Percentiles rank a stretch among this genome's conserved stretches.
Evolutionary conservation across 345 rosid species (phyloP).

Genomic region (Angophora floribunda): DNA sequence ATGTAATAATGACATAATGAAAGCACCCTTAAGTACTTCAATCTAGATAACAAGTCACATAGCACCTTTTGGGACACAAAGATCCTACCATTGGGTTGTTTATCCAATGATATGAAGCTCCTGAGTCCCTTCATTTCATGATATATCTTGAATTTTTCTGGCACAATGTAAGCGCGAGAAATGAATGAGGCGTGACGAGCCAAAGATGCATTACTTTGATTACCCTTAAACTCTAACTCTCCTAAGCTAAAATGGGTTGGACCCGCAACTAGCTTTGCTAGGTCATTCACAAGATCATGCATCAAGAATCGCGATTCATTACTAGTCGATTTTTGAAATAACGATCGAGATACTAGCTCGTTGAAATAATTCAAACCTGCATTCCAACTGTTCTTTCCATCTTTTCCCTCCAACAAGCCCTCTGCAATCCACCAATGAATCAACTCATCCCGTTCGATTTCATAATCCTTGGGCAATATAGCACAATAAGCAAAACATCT

Average conservation of each 20-base stretch:
- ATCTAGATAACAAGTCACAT: accelerated
- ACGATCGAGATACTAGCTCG: neutral
- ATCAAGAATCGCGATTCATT: accelerated
- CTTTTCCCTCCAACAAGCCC: neutral
- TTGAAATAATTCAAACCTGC: neutral
- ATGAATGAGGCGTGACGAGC: neutral
- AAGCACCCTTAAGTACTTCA: neutral
- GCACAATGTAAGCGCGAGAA: accelerated
- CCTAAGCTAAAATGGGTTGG: accelerated
- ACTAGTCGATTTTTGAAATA: accelerated
- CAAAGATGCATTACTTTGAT: accelerated
- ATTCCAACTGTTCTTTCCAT: neutral
- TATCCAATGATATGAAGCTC: accelerated
- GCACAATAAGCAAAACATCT: neutral
- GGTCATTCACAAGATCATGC: neutral
- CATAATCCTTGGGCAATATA: accelerated
- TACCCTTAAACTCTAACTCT: neutral
- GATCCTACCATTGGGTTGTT: accelerated
- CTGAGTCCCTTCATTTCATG: accelerated
- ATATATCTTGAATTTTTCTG: accelerated
- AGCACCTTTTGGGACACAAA: accelerated
- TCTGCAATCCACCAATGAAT: neutral
- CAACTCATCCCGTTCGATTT: accelerated
- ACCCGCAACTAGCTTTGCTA: accelerated
- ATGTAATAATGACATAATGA: accelerated